Base-by-base conservation (phyloP, 2,329 filamentous ascomycete species). In the Colletotrichum lini region DNA sequence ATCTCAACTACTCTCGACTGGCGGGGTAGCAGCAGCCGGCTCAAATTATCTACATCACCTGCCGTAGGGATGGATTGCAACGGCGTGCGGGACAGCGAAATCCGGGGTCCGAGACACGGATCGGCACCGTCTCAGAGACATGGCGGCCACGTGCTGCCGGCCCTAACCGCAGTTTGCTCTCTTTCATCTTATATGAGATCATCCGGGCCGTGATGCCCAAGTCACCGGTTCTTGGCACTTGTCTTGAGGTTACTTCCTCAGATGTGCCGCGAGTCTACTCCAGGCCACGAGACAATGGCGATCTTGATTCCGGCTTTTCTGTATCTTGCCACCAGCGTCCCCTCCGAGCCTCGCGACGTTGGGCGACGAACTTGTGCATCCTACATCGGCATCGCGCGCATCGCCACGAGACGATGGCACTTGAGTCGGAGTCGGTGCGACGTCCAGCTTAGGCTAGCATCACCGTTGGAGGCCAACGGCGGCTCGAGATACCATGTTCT, bases 121-220 rank as follows among this genome's bases (percentile, higher is more conserved):
- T 71, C 69, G 44, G 65, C 53, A 42, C 65, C 57, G 69, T 59
- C 58, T 71, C 65, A 71, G 64, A 68, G 65, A 54, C 57, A 59
- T 68, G 65, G 65, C 65, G 52, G 40, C 69, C 67, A 61, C 67
- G 62, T 56, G 67, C 45, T 50, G 40, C 47, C 61, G 60, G 53
- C 53, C 66, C 66, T 40, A 65, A 53, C 47, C 54, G 38, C 38
- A 42, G 15, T 21, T 58, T 18, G 13, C 38, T 12, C 45, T 53
- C 44, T 47, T 54, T 21, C 15, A 30, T 65, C 23, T 12, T 30
- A 21, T n/a, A 13, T 8, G 23, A 26, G 10, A 58, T 57, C 45
- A 65, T 26, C 52, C 65, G 58, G 68, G 69, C 64, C 69, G 68
- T 63, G 65, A 64, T 54, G 53, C 40, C 47, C 45, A 50, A 53